phyloP scores from a whole-genome alignment of 257 asterid genomes.

The Rubia yunnanensis region DNA sequence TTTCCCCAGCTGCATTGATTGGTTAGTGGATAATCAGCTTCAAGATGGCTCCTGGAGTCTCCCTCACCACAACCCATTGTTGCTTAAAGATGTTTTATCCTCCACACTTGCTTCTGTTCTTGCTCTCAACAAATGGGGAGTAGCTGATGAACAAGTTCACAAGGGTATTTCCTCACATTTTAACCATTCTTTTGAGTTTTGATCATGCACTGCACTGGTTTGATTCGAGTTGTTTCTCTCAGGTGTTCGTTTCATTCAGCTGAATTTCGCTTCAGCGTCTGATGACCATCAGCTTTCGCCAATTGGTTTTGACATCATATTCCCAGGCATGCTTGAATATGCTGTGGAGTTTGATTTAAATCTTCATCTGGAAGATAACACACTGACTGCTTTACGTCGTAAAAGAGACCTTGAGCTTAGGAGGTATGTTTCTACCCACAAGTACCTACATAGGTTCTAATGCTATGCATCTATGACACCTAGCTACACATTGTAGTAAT shows the following conservation, averaged over 20 bases:
- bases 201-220: neutral
- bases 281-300: slow-evolving; percentile 51
- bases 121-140: slow-evolving; percentile 77
- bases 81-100: slow-evolving; percentile 62
- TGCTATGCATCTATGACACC: neutral
- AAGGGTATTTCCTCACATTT: slow-evolving; percentile 31
- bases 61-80: slow-evolving; percentile 50
- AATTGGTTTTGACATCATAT: slow-evolving; percentile 64
- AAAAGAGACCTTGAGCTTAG: slow-evolving; percentile 63
- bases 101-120: slow-evolving; percentile 85
- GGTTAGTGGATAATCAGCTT: slow-evolving; percentile 73
- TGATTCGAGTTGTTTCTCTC: slow-evolving; percentile 16
- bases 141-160: slow-evolving; percentile 52
- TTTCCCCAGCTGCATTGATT: slow-evolving; percentile 61
- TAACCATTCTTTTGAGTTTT: neutral
- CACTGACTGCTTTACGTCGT: slow-evolving; percentile 27
- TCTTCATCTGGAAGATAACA: slow-evolving; percentile 43
- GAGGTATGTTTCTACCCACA: slow-evolving; percentile 32
- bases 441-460: neutral
- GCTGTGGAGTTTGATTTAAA: slow-evolving; percentile 49
- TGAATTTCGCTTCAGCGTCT: slow-evolving; percentile 38
- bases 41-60: slow-evolving; percentile 85
- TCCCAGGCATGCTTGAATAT: slow-evolving; percentile 74
- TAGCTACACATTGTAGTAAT: too few relatives aligned
- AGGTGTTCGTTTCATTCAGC: slow-evolving; percentile 61